Conservation (phyloP, 495 filamentous ascomycete species). For the Lentithecium fluviatile region DNA sequence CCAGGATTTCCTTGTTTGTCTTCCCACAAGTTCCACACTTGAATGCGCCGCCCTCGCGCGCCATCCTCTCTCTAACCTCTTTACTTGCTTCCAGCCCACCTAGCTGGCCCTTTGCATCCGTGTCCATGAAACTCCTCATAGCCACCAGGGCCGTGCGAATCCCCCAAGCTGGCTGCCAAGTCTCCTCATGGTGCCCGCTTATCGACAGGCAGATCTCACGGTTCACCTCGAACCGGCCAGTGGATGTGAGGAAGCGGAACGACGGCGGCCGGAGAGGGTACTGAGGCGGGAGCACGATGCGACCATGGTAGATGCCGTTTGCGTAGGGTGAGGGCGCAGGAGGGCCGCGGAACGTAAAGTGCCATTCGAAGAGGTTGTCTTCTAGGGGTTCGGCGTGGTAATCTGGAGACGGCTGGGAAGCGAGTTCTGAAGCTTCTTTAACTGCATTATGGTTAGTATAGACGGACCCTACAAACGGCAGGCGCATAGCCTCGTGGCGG, state of each 20-base stretch:
- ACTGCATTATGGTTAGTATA: conserved; percentile 48
- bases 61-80: conserved; percentile 62
- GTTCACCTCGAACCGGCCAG: conserved; percentile 92
- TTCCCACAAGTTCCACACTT: conserved; percentile 63
- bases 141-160: conserved; percentile 76
- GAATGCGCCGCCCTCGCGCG: conserved; percentile 60
- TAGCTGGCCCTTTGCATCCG: conserved; percentile 72
- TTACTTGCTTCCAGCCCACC: conserved; percentile 78
- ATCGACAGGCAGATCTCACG: conserved; percentile 95
- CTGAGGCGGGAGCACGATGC: conserved; percentile 81
- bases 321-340: conserved; percentile 77
- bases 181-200: conserved; percentile 93
- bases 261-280: conserved; percentile 88
- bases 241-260: conserved; percentile 92
- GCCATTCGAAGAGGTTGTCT: conserved; percentile 94
- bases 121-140: conserved; percentile 71
- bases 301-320: conserved; percentile 86
- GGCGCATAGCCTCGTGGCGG: too few relatives aligned
- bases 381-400: conserved; percentile 81
- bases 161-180: conserved; percentile 98
- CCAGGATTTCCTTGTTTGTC: conserved; percentile 70
- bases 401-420: conserved; percentile 71
- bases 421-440: conserved; percentile 84
- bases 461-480: not conserved
- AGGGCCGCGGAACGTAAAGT: conserved; percentile 94